Percentiles rank a stretch among this genome's conserved stretches.
These are phyloP conservation scores for Globisporangium carolinianum DNA, from an alignment of 352 stramenopile species.

Conservation along the genomic window DNA sequence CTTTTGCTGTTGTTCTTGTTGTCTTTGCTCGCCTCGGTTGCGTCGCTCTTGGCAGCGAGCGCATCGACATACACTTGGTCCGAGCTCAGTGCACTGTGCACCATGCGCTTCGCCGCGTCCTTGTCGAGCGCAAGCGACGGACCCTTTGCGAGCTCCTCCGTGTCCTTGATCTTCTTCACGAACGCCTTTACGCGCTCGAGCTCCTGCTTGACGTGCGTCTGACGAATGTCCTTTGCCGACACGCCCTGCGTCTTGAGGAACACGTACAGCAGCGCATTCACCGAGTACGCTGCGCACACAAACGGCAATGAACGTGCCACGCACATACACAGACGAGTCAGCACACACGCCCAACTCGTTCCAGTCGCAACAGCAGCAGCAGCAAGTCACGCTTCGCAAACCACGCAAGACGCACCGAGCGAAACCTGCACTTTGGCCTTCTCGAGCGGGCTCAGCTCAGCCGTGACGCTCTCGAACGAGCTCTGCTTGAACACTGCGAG, in stretches of 20 bases:
- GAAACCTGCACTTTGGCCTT: constrained; percentile 82
- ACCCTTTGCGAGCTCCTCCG: constrained; percentile 74
- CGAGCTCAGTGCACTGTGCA: constrained; percentile 78
- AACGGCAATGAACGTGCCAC: background rate
- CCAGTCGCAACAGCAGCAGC: background rate
- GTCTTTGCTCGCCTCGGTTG: constrained; percentile 16
- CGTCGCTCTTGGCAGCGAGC: constrained; percentile 36
- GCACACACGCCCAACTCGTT: background rate
- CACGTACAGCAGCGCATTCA: constrained; percentile 85
- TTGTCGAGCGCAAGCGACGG: constrained; percentile 74
- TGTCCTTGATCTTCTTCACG: constrained; percentile 87
- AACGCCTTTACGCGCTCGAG: constrained; percentile 85
- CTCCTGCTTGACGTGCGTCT: constrained; percentile 88
- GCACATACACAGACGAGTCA: background rate
- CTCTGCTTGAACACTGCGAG: constrained; percentile 48
- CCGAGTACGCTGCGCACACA: constrained; percentile 56
- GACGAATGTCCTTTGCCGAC: constrained; percentile 81
- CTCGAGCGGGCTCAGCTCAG: constrained; percentile 55
- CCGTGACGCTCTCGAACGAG: constrained; percentile 50
- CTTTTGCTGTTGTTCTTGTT: constrained; percentile 30
- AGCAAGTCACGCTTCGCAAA: background rate
- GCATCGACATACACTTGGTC: constrained; percentile 82
- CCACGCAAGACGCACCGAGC: constrained; percentile 36
- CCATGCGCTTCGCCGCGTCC: constrained; percentile 71
- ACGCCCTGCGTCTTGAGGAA: constrained; percentile 85